Base-by-base conservation (phyloP, 176 grass and related monocot species). In the Tillandsia fasciculata region DNA sequence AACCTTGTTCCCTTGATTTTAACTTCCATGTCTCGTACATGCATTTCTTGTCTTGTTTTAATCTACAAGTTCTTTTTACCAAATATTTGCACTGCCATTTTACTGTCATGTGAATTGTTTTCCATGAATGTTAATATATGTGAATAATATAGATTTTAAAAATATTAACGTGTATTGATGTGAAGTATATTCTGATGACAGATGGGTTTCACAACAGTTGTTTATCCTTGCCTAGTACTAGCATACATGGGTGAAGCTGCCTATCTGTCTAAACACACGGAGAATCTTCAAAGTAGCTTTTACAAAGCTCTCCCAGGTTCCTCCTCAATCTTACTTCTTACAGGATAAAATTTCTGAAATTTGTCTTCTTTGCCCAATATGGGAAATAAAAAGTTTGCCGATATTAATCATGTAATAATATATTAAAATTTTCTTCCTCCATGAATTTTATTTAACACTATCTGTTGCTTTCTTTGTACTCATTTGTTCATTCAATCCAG, bases 211-310 rank as follows among this genome's bases (percentile, higher is more conserved):
- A 82, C 81, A 64, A 54, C 85, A 65, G 64, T 89, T 67, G 86
- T 96, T 50, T 91, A 96, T 78, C 92, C 88, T 73, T 96, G 88
- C 81, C 80, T 96, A 65, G 83, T 96, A 48, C 70, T 91, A 47
- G 88, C 92, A 53, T 96, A 96, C 74, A 96, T 96, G 92, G 92
- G 92, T 42, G 92, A 96, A 68, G 92, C 92, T 61, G 92, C 91
- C 10, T 96, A 88, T 71, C 75, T 96, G 26, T 96, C 92, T 0
- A 83, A 88, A 68, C 92, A 96, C 65, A 83, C 82, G 71, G 81
- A 91, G 50, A 85, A 96, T 75, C 83, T 96, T 9, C 83, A 89
- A 50, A 86, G 83, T 72, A 96, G 92, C 83, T 96, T 96, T 70
- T 96, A 89, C 73, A 96, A 84, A 86, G 92, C 92, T 66, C 72